Evolutionary conservation across 495 filamentous ascomycete genomes (phyloP), one percentile per base, ranked within the genome.

Genomic region (Trypethelium eluteriae): DNA sequence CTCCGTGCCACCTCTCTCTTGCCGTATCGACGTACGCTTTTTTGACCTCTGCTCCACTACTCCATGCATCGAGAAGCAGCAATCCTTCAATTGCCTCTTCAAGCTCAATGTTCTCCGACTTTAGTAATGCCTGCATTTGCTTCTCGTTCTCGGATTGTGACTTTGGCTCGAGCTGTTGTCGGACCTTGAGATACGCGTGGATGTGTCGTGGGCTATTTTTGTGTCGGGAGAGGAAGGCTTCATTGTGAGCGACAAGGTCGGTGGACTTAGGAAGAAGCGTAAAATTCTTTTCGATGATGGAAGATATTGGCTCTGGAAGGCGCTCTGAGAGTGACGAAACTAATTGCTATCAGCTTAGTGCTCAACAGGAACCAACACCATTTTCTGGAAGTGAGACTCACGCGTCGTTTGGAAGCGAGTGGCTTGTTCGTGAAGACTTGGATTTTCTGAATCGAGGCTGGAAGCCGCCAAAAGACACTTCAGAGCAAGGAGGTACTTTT

Each of bases 401-500:
- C 78, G 64, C 38, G 84, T 79, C 71, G 86, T 81, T 63, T 83
- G 87, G 76, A 97, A 86, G 67, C 84, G 83, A 65, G 89, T 74
- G 38, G 83, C 79, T 73, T 96, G 91, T 70, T 92, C 85, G 75
- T 93, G 89, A 32, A 92, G 82, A 62, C 81, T 85, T n/a, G 92
- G 84, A 72, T 94, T 80, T 36, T 88, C 83, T 4, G 86, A 77
- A 67, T 93, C 85, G 39, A 96, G 77, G 9, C 83, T 77, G 50
- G 83, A 78, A 38, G 90, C 88, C 34, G 89, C 89, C 41, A 88
- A 81, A 53, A 98, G 82, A 74, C 90, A 96, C 71, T 89, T 91
- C 66, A 97, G 79, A 9, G 95, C 94, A 62, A 93, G 85, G 12
- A 93, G 78, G 68, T 88, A 86, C 79, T 94, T 95, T 74, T 83